Base-by-base conservation (phyloP, 2,329 filamentous ascomycete species). In the Aspergillus clavatus region DNA sequence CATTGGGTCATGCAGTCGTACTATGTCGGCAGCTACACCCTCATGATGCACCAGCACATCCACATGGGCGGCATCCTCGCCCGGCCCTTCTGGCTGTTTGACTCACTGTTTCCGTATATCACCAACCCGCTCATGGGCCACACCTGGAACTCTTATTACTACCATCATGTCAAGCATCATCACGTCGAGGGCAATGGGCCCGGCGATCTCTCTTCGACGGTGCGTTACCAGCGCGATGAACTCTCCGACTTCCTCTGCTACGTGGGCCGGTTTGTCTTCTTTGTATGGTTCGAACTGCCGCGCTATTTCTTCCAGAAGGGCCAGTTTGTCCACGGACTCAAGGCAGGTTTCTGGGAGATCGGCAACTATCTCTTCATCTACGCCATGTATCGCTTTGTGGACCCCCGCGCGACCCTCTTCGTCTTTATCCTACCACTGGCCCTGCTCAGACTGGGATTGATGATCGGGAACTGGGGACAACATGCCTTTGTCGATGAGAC, bases 41-140 rank as follows among this genome's bases (percentile, higher is more conserved):
- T 91, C 28, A 81, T 91, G 79, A 86, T 87, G 77, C 87, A 91
- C 58, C 86, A 91, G 59, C 87, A 91, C 63, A 90, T 91, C 55
- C 87, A 91, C 62, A 82, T 82, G 72, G 77, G 82, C 37, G 87
- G 87, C 12, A 73, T 90, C 3, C 68, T 90, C 27, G 67, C 72
- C 19, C 79, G 78, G 56, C 62, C 69, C 6, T 79, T 76, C 43
- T 67, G 69, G 26, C 58, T 76, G 23, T 65, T 90, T 47, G 87
- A 91, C 58, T 61, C 67, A 5, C 42, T 75, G 1, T 90, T 89
- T 55, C 87, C 87, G 0, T 91, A 89, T 60, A 65, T 90, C 31
- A 72, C 81, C 8, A 84, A 89, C 54, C 86, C 86, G 0, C 67
- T 91, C 45, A 85, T 89, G 79, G 87, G 87, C 8, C 87, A 91